These are phyloP conservation scores for Citrullus amarus DNA, from an alignment of 306 rosid genomes.

Conservation along the genomic window DNA sequence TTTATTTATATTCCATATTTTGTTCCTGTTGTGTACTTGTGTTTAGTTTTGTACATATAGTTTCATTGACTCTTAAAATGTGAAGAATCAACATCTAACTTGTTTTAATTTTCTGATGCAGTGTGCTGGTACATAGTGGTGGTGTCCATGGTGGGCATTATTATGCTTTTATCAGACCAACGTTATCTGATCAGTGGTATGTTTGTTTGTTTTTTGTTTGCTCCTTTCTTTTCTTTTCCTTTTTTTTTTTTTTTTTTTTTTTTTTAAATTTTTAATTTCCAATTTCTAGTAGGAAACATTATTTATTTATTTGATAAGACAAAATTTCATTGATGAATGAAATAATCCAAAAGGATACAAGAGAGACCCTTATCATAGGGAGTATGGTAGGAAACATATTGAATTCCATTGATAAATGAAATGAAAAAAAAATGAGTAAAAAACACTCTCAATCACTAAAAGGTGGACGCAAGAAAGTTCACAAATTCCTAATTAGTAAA, in stretches of 20 bases:
- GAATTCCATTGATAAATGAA: too few relatives aligned
- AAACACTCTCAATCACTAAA: background rate
- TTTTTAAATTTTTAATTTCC: background rate
- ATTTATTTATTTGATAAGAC: background rate
- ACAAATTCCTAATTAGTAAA: background rate
- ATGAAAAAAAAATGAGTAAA: background rate
- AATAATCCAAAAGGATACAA: background rate
- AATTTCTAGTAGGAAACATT: background rate
- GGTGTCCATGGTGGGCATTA: conserved; percentile 98
- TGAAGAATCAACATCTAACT: background rate
- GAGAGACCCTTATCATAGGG: too few relatives aligned
- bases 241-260: background rate
- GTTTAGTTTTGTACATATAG: background rate
- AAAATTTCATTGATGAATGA: background rate
- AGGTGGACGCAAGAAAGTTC: background rate
- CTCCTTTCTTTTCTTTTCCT: background rate
- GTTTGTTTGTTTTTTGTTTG: background rate
- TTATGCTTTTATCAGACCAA: conserved; percentile 85
- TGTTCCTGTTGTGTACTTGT: background rate
- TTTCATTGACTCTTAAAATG: background rate
- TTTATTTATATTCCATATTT: background rate
- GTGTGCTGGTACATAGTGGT: conserved; percentile 93
- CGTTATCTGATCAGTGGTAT: conserved; percentile 86
- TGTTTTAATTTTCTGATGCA: conserved; percentile 27
- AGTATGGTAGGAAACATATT: too few relatives aligned